These are phyloP conservation scores for Rosa persica DNA, from an alignment of 306 rosid genomes.

Conservation along the genomic window DNA sequence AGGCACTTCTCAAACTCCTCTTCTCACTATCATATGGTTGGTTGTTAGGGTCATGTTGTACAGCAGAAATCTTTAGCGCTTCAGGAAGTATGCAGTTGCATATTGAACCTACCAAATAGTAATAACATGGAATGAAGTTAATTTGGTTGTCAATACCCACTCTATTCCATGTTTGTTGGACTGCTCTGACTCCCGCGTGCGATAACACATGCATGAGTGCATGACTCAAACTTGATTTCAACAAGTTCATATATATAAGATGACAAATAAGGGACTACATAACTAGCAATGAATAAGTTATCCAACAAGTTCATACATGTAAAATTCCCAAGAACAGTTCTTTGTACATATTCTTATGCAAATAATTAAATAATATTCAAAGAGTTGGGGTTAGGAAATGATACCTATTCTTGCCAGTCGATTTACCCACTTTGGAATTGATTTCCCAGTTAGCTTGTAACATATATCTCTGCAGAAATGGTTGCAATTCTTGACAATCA, in stretches of 20 bases:
- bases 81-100: slow-evolving; percentile 90
- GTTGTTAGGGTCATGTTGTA: slow-evolving; percentile 66
- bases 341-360: background rate
- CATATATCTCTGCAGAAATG: slow-evolving; percentile 98
- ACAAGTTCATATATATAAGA: background rate
- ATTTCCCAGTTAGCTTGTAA: slow-evolving; percentile 78
- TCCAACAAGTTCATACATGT: background rate
- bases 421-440: slow-evolving; percentile 96
- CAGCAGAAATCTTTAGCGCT: slow-evolving; percentile 71
- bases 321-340: background rate
- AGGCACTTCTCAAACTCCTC: slow-evolving; percentile 60
- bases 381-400: slow-evolving; percentile 16
- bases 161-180: background rate
- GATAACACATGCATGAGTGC: background rate
- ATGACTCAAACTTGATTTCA: background rate
- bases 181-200: background rate
- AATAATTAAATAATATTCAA: slow-evolving; percentile 12
- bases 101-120: slow-evolving; percentile 60
- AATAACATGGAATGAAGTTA: slow-evolving; percentile 7
- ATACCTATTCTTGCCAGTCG: slow-evolving; percentile 94
- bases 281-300: background rate
- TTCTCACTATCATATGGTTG: slow-evolving; percentile 66
- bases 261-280: background rate
- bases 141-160: background rate
- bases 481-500: slow-evolving; percentile 94